Percentiles rank a stretch among this genome's conserved stretches.
phyloP scores from a whole-genome alignment of 768 basidiomycete genomes.

The Mycena filopes region DNA sequence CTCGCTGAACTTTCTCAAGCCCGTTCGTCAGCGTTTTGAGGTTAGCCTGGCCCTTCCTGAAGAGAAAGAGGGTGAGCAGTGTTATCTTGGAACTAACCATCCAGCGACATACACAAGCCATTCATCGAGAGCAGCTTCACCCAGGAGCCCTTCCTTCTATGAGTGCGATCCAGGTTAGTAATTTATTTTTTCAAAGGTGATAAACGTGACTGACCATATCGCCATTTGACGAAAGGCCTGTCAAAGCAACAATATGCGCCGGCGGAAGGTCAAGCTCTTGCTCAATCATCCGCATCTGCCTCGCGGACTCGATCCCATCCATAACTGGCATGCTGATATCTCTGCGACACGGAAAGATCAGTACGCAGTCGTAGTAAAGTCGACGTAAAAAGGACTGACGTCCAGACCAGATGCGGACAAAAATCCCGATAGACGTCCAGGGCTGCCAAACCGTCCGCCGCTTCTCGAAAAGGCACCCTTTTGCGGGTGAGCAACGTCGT shows the following conservation, averaged over 20 bases:
- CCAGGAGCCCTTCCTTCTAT: slow-evolving; percentile 12
- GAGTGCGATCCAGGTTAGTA: neutral
- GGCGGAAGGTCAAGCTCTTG: slow-evolving; percentile 10
- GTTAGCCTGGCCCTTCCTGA: slow-evolving; percentile 16
- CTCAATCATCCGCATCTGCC: slow-evolving; percentile 18
- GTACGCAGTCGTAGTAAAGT: neutral
- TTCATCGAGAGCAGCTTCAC: slow-evolving; percentile 16
- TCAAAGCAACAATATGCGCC: slow-evolving; percentile 13
- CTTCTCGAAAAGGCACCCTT: slow-evolving; percentile 15
- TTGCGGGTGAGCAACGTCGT: slow-evolving; percentile 20
- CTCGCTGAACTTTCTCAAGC: slow-evolving; percentile 10
- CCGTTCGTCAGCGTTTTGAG: slow-evolving; percentile 13
- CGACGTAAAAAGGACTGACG: neutral
- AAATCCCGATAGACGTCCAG: slow-evolving; percentile 17
- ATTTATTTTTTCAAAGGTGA: neutral
- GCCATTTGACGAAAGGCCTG: slow-evolving; percentile 13
- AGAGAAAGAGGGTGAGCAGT: neutral
- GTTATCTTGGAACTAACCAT: neutral
- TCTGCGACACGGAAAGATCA: neutral
- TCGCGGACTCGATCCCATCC: slow-evolving; percentile 19
- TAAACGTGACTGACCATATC: slow-evolving; percentile 11
- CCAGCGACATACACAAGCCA: slow-evolving; percentile 11
- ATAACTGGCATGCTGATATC: slow-evolving; percentile 24
- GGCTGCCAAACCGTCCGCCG: slow-evolving; percentile 12
- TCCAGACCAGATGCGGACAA: slow-evolving; percentile 17